Conservation (phyloP, 306 rosid species). For the Canavalia ensiformis region DNA sequence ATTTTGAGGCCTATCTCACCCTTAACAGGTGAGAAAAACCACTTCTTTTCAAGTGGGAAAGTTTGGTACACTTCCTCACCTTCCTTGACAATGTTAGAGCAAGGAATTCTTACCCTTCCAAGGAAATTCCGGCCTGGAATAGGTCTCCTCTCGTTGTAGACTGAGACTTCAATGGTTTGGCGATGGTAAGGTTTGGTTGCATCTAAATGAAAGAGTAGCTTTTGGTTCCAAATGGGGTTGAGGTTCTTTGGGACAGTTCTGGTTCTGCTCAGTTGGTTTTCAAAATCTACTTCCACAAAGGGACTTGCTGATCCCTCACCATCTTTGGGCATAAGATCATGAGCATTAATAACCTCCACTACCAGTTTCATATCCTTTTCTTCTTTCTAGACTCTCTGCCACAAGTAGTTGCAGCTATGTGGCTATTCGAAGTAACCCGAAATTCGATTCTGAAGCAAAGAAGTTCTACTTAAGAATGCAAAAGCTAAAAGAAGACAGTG, state of each 20-base stretch:
- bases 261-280: conserved; percentile 63
- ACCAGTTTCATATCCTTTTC: conserved; percentile 71
- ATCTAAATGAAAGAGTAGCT: conserved; percentile 55
- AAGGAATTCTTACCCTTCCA: conserved; percentile 77
- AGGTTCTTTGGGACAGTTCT: conserved; percentile 69
- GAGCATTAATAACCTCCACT: conserved; percentile 71
- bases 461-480: conserved; percentile 58
- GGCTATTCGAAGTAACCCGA: conserved; percentile 59
- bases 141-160: conserved; percentile 64
- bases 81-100: conserved; percentile 64
- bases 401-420: conserved; percentile 52
- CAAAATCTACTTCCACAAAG: conserved; percentile 73
- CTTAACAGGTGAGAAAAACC: conserved; percentile 68
- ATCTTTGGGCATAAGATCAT: conserved; percentile 73
- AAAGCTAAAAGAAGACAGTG: conserved; percentile 43
- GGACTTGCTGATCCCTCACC: conserved; percentile 74
- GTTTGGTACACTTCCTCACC: conserved; percentile 71
- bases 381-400: conserved; percentile 45
- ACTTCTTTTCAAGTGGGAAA: conserved; percentile 65
- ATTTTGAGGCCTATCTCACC: conserved; percentile 83
- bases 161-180: conserved; percentile 61
- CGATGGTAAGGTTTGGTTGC: conserved; percentile 54
- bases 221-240: conserved; percentile 70
- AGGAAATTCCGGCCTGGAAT: conserved; percentile 66
- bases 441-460: conserved; percentile 68